Percentiles rank a stretch among this genome's conserved stretches.
Conservation (phyloP, 2,329 filamentous ascomycete genomes). For the Penicillium sp. region DNA sequence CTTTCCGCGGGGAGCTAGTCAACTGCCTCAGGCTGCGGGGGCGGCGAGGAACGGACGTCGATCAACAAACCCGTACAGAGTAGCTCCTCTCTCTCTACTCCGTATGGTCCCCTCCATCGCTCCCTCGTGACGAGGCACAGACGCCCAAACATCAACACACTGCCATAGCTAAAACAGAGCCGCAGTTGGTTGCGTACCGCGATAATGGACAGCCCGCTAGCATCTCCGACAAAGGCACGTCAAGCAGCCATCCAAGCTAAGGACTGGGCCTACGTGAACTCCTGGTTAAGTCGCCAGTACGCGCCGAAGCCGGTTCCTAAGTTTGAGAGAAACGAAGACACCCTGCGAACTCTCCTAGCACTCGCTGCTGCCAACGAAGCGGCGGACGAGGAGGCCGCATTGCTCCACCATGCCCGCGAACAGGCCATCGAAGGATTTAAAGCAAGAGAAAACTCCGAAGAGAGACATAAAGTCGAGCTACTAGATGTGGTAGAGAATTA, state of each 20-base stretch:
- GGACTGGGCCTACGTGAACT: constrained; percentile 88
- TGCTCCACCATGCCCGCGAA: constrained; percentile 43
- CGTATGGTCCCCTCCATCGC: too few relatives aligned
- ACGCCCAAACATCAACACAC: neutral
- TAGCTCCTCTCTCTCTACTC: neutral
- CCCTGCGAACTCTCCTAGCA: constrained; percentile 73
- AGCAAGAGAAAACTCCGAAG: constrained; percentile 33
- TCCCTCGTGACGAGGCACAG: neutral
- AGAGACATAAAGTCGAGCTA: constrained; percentile 47
- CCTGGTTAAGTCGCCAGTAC: constrained; percentile 78
- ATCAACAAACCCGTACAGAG: neutral
- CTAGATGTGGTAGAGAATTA: constrained; percentile 60
- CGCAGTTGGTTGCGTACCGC: neutral
- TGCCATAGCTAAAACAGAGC: neutral
- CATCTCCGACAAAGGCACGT: constrained; percentile 68
- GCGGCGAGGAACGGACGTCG: constrained; percentile 5
- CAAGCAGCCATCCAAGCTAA: constrained; percentile 81
- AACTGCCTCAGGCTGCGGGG: neutral
- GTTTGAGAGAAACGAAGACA: constrained; percentile 88
- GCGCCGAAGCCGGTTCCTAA: constrained; percentile 65
- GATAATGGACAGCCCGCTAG: constrained; percentile 50
- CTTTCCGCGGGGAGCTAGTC: neutral
- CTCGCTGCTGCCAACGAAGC: constrained; percentile 77
- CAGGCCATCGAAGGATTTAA: constrained; percentile 41
- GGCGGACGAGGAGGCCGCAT: constrained; percentile 53